phyloP scores from a whole-genome alignment of 2,329 filamentous ascomycete species.

The Xylaria sp. region DNA sequence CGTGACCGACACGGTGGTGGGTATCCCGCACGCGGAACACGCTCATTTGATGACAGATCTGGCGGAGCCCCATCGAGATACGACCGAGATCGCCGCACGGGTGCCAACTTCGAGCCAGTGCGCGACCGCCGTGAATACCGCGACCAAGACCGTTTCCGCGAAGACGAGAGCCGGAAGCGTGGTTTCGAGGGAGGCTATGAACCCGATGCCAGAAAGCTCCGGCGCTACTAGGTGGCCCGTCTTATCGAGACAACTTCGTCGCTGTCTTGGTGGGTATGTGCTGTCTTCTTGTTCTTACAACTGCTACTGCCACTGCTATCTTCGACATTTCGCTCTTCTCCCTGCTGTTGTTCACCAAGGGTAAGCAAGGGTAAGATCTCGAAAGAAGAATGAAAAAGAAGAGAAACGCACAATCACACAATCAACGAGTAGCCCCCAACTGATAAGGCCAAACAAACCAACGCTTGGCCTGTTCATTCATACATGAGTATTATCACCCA shows the following conservation, averaged over 20 bases:
- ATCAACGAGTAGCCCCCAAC: conserved; percentile 6
- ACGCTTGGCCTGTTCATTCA: conserved; percentile 2
- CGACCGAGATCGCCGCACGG: conserved; percentile 33
- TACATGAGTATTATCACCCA: conserved; percentile 19
- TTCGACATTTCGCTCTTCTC: conserved; percentile 29
- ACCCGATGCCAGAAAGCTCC: conserved; percentile 60
- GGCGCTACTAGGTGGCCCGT: conserved; percentile 45
- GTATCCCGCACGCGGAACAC: conserved; percentile 50
- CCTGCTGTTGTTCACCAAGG: conserved; percentile 33
- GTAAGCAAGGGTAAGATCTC: conserved; percentile 35
- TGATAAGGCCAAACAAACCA: conserved; percentile 1
- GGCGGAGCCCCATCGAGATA: conserved; percentile 43
- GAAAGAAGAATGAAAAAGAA: conserved; percentile 11
- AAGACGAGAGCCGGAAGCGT: conserved; percentile 59
- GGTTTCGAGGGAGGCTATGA: conserved; percentile 76
- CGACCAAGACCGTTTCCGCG: conserved; percentile 49
- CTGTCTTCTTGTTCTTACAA: conserved; percentile 31
- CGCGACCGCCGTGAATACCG: conserved; percentile 55
- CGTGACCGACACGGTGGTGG: conserved; percentile 45
- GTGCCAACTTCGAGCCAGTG: conserved; percentile 78
- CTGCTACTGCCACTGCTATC: conserved; percentile 19
- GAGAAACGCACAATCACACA: neutral
- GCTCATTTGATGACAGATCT: conserved; percentile 56
- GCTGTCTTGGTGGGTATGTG: conserved; percentile 43
- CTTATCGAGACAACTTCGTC: conserved; percentile 37